These are phyloP conservation scores for Senna siamea DNA, from an alignment of 306 rosid genomes.

Conservation along the genomic window DNA sequence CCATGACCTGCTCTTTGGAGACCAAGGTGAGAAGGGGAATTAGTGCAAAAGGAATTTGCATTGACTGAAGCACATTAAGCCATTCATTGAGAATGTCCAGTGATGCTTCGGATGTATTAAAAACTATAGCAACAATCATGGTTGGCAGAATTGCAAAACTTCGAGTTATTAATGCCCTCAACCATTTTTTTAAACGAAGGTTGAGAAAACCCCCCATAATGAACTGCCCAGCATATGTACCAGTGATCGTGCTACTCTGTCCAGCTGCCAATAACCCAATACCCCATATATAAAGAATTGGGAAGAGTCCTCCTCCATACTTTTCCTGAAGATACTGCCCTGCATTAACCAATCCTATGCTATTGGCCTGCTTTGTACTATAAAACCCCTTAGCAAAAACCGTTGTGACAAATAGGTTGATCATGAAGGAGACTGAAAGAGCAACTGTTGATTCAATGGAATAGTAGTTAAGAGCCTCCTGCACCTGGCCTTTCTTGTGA, in stretches of 20 bases:
- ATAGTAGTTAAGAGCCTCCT: constrained; percentile 89
- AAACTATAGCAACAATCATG: constrained; percentile 72
- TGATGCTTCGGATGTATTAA: constrained; percentile 73
- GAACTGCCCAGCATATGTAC: constrained; percentile 92
- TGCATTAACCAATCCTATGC: constrained; percentile 85
- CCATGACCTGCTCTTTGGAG: constrained; percentile 81
- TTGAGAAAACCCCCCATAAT: constrained; percentile 96
- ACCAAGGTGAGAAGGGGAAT: constrained; percentile 90
- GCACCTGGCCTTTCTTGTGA: constrained; percentile 67
- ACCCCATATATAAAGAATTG: constrained; percentile 92
- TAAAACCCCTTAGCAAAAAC: constrained; percentile 86
- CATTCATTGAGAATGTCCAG: constrained; percentile 84
- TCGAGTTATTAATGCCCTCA: constrained; percentile 84
- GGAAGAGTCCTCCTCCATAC: constrained; percentile 82
- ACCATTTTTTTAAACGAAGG: constrained; percentile 88
- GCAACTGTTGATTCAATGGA: constrained; percentile 77
- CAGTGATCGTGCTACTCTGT: constrained; percentile 91
- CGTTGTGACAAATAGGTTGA: constrained; percentile 80
- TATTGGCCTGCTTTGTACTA: constrained; percentile 63
- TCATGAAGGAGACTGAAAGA: constrained; percentile 70
- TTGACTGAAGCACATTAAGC: constrained; percentile 92
- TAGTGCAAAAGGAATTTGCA: constrained; percentile 91
- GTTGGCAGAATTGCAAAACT: constrained; percentile 91
- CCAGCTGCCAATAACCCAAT: constrained; percentile 90
- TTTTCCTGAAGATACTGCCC: constrained; percentile 82